These are phyloP conservation scores for Colletotrichum tropicicola DNA, from an alignment of 2,329 filamentous ascomycete genomes.

Conservation along the genomic window DNA sequence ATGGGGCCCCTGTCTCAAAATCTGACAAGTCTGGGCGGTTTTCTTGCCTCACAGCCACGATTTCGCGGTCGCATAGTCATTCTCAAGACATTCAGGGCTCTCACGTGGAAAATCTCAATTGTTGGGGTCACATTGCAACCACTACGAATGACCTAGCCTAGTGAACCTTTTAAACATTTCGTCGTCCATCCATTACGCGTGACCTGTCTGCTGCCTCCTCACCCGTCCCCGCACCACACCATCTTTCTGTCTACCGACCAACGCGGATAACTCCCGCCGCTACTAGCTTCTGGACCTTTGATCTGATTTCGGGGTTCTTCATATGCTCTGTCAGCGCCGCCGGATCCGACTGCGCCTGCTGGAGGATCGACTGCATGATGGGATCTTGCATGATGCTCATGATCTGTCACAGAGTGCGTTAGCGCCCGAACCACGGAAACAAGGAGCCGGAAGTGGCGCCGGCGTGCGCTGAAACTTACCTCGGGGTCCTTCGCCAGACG, in stretches of 20 bases:
- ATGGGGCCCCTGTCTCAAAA: slow-evolving; percentile 1
- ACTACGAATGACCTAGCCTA: slow-evolving; percentile 28
- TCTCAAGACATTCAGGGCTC: slow-evolving; percentile 3
- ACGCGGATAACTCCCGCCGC: slow-evolving; percentile 91
- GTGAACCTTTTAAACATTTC: slow-evolving; percentile 22
- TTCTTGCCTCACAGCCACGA: not conserved
- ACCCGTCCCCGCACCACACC: not conserved
- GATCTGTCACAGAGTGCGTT: slow-evolving; percentile 61
- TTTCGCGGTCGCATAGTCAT: not conserved
- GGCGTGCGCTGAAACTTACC: slow-evolving; percentile 59
- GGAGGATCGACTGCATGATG: slow-evolving; percentile 96
- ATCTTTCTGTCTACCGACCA: slow-evolving; percentile 53
- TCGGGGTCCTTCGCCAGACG: slow-evolving; percentile 91
- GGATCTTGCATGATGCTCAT: slow-evolving; percentile 93
- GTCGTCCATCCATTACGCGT: slow-evolving; percentile 32
- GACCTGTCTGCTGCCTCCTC: slow-evolving; percentile 10
- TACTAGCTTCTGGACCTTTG: slow-evolving; percentile 94
- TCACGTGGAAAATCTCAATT: slow-evolving; percentile 27
- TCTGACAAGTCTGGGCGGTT: not conserved
- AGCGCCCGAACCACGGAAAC: not conserved
- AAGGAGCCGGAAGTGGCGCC: not conserved
- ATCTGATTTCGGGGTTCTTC: slow-evolving; percentile 85
- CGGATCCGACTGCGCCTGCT: slow-evolving; percentile 94
- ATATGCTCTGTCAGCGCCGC: slow-evolving; percentile 96
- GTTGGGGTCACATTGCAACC: slow-evolving; percentile 30